Evolutionary conservation across 148 eudicot genomes (phyloP).

Genomic region (Agrostemma githago): DNA sequence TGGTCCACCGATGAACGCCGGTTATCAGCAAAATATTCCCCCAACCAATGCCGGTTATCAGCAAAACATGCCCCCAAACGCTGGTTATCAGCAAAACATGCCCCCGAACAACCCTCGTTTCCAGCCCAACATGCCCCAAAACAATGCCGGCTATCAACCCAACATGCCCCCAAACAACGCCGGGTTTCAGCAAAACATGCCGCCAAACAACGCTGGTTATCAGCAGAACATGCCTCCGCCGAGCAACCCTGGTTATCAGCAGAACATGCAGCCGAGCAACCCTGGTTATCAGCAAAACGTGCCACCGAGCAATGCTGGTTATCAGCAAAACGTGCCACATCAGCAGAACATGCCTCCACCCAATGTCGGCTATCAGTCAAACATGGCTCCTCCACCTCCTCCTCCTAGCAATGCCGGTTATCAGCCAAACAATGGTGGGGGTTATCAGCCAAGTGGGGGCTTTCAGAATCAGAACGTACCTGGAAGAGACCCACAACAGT

Average conservation of each 20-base stretch:
- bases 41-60: constrained; percentile 13
- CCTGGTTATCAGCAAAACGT: too few species aligned
- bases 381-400: constrained; percentile 1
- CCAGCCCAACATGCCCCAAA: too few species aligned
- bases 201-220: too few species aligned
- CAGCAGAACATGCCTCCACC: too few species aligned
- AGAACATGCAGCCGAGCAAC: too few species aligned
- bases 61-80: constrained; percentile 2
- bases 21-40: constrained; percentile 18
- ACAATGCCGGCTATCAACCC: too few species aligned
- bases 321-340: constrained; percentile 9
- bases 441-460: constrained; percentile 31
- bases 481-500: constrained; percentile 53
- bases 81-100: constrained; percentile 2
- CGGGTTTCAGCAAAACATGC: too few species aligned
- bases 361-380: too few species aligned
- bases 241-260: too few species aligned
- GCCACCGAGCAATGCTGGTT: not conserved
- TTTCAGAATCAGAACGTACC: constrained; percentile 48
- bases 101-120: not conserved
- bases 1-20: constrained; percentile 18
- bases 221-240: too few species aligned
- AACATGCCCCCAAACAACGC: too few species aligned
- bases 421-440: too few species aligned
- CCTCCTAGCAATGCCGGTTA: not conserved